These are phyloP conservation scores for Elsinoe arachidis DNA, from an alignment of 2,329 filamentous ascomycete species.

Conservation along the genomic window DNA sequence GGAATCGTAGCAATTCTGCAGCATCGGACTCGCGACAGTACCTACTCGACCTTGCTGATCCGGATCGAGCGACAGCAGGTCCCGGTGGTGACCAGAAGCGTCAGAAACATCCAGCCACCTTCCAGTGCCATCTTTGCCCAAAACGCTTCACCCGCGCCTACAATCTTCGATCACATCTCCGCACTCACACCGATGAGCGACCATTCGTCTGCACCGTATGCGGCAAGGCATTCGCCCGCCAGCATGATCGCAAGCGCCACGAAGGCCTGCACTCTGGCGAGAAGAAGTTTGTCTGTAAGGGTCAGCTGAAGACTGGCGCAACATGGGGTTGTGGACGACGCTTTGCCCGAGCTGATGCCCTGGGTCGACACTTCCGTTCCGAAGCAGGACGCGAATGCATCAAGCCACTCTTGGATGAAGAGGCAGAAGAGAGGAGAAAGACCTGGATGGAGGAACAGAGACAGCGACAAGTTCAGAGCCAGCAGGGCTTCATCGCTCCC, in stretches of 20 bases:
- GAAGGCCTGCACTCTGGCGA: constrained; percentile 93
- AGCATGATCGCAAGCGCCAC: constrained; percentile 94
- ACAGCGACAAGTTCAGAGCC: constrained; percentile 55
- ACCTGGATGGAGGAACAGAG: constrained; percentile 51
- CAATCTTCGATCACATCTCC: constrained; percentile 87
- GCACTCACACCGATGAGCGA: constrained; percentile 93
- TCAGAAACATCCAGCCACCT: constrained; percentile 97
- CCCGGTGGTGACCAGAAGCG: constrained; percentile 60
- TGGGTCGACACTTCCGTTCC: constrained; percentile 78
- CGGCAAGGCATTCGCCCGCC: constrained; percentile 91
- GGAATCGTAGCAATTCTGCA: constrained; percentile 42
- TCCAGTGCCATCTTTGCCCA: constrained; percentile 86
- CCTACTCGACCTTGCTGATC: constrained; percentile 85
- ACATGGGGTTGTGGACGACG: constrained; percentile 89
- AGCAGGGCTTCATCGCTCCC: constrained; percentile 33
- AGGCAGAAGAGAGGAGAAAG: constrained; percentile 73
- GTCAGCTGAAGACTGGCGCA: constrained; percentile 71
- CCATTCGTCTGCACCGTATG: constrained; percentile 97
- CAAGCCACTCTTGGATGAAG: constrained; percentile 92
- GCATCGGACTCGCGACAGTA: constrained; percentile 55
- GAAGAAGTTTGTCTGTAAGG: constrained; percentile 97
- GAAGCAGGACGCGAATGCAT: constrained; percentile 95
- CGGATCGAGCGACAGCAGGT: constrained; percentile 61
- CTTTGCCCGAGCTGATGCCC: constrained; percentile 89
- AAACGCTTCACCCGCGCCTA: constrained; percentile 96